phyloP scores from a whole-genome alignment of 768 basidiomycete species.

The Rhodosporidiobolus odoratus region DNA sequence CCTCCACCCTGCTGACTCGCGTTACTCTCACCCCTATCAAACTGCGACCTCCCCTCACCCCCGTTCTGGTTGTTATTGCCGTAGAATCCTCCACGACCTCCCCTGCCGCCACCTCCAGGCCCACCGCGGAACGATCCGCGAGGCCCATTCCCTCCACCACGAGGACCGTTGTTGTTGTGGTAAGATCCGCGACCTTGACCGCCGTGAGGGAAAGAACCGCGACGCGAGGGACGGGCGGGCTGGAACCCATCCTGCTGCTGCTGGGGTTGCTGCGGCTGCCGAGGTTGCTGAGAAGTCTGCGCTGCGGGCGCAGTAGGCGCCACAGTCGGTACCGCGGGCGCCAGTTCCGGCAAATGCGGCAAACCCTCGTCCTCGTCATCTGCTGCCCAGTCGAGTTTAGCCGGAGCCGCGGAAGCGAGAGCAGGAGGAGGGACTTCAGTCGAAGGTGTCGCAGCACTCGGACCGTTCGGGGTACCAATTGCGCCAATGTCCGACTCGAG shows the following conservation, averaged over 20 bases:
- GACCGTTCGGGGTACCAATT: neutral
- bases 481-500: neutral
- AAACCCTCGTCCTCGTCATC: slow-evolving; percentile 16
- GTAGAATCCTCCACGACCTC: neutral
- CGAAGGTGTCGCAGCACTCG: neutral
- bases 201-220: no score
- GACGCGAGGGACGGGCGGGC: neutral
- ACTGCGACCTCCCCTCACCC: neutral
- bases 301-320: neutral
- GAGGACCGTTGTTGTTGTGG: neutral
- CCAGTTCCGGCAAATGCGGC: slow-evolving; percentile 26
- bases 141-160: neutral
- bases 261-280: neutral
- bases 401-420: neutral
- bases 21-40: neutral
- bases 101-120: neutral
- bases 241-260: slow-evolving; percentile 26
- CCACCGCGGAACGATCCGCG: neutral
- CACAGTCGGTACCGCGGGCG: slow-evolving; percentile 7
- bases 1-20: neutral
- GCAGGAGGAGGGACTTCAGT: neutral
- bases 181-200: neutral
- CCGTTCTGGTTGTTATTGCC: neutral
- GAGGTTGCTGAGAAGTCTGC: neutral
- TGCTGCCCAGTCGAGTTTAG: slow-evolving; percentile 25